Evolutionary conservation across 495 filamentous ascomycete genomes (phyloP).

Genomic region (Aspergillus coremiiformis): DNA sequence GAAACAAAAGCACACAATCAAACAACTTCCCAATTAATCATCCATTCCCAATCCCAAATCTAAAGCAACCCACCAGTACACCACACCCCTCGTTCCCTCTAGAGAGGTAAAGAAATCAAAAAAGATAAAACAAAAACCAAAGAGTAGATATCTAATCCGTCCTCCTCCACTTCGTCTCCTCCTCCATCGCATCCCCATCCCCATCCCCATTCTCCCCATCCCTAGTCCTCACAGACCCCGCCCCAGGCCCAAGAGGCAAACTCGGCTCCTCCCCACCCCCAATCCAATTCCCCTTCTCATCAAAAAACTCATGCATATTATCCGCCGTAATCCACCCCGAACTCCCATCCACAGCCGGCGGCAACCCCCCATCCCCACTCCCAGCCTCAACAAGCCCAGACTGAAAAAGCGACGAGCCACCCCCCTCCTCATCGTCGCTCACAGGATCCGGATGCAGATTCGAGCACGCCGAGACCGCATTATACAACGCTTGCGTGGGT

Average conservation of each 20-base stretch:
- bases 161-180: constrained; percentile 55
- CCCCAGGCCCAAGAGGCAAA: constrained; percentile 46
- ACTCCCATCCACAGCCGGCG: constrained; percentile 74
- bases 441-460: constrained; percentile 81
- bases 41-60: not conserved
- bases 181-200: constrained; percentile 27
- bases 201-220: constrained; percentile 32
- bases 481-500: constrained; percentile 54
- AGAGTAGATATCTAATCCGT: constrained; percentile 37
- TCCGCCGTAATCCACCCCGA: constrained; percentile 95
- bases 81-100: too few species aligned
- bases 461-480: constrained; percentile 76
- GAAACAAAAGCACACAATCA: too few species aligned
- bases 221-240: constrained; percentile 48
- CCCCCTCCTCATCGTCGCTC: constrained; percentile 42
- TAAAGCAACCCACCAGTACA: too few species aligned
- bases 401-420: constrained; percentile 27
- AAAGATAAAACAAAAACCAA: not conserved
- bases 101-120: too few species aligned
- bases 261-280: constrained; percentile 33
- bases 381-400: constrained; percentile 23
- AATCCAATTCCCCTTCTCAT: constrained; percentile 57
- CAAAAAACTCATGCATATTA: constrained; percentile 76
- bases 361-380: constrained; percentile 47
- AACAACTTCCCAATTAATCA: too few species aligned